Evolutionary conservation across 2,329 filamentous ascomycete species (phyloP).

Genomic region (Chrysosporium queenslandicum): DNA sequence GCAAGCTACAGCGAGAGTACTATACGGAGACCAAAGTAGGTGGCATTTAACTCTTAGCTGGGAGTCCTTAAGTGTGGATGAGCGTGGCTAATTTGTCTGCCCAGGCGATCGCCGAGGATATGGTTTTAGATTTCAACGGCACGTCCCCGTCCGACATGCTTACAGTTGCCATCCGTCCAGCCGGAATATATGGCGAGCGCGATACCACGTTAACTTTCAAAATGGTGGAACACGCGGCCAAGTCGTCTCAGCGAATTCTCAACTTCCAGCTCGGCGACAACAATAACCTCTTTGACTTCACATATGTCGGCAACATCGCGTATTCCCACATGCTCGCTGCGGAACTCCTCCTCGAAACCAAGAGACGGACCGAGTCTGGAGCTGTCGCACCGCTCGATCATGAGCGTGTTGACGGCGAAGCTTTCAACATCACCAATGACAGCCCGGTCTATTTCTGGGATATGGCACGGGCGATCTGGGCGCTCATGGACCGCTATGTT

Average conservation of each 20-base stretch:
- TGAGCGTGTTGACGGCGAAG: slow-evolving; percentile 71
- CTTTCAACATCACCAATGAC: slow-evolving; percentile 86
- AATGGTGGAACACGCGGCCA: slow-evolving; percentile 60
- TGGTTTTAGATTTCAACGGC: slow-evolving; percentile 69
- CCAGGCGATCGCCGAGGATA: slow-evolving; percentile 66
- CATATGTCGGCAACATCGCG: slow-evolving; percentile 58
- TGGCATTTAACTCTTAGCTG: not conserved
- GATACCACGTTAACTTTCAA: slow-evolving; percentile 67
- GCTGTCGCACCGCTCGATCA: slow-evolving; percentile 55
- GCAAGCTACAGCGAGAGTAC: slow-evolving; percentile 61
- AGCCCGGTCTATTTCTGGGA: slow-evolving; percentile 86
- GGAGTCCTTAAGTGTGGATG: no score
- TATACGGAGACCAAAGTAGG: slow-evolving; percentile 83
- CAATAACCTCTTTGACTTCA: slow-evolving; percentile 60
- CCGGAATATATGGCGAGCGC: slow-evolving; percentile 83
- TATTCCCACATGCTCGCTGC: slow-evolving; percentile 78
- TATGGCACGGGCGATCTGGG: slow-evolving; percentile 69
- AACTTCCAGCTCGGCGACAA: slow-evolving; percentile 61
- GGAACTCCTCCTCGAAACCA: slow-evolving; percentile 49
- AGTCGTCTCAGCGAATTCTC: slow-evolving; percentile 44
- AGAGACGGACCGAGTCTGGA: slow-evolving; percentile 33
- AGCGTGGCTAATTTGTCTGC: slow-evolving; percentile 1
- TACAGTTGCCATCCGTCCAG: slow-evolving; percentile 72
- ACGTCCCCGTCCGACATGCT: slow-evolving; percentile 49
- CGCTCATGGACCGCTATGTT: slow-evolving; percentile 35